Conservation (phyloP, 768 basidiomycete genomes). For the Suillus variegatus region DNA sequence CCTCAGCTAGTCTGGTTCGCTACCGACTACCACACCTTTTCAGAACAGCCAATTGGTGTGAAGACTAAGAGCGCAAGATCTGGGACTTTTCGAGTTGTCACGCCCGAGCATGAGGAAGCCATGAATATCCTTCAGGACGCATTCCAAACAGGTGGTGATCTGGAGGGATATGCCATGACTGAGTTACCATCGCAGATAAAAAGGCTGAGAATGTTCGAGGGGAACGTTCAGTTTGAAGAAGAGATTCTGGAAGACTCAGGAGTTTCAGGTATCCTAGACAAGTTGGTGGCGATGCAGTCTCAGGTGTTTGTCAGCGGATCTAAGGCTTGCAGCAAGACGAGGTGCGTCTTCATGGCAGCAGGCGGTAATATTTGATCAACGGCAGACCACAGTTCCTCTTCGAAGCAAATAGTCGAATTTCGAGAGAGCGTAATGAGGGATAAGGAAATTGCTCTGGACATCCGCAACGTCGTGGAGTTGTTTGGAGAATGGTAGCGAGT, state of each 20-base stretch:
- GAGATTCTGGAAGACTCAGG: conserved; percentile 49
- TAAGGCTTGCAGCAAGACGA: conserved; percentile 45
- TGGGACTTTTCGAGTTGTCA: conserved; percentile 48
- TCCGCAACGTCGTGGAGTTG: conserved; percentile 45
- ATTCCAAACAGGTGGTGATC: conserved; percentile 43
- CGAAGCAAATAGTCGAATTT: conserved; percentile 50
- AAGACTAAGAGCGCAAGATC: conserved; percentile 32
- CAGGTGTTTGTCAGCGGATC: conserved; percentile 52
- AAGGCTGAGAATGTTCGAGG: conserved; percentile 28
- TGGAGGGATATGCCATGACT: conserved; percentile 43
- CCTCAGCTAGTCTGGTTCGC: conserved; percentile 52
- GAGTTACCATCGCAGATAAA: conserved; percentile 36
- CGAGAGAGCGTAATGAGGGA: conserved; percentile 32
- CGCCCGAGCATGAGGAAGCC: conserved; percentile 45
- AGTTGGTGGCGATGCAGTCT: conserved; percentile 51
- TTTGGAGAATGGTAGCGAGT: conserved; percentile 36
- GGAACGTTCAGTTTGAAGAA: conserved; percentile 22
- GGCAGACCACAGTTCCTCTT: conserved; percentile 45
- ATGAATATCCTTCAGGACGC: conserved; percentile 43
- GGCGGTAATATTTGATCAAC: background rate
- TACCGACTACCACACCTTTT: conserved; percentile 50
- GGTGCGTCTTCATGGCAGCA: conserved; percentile 30
- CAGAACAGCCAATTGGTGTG: conserved; percentile 10
- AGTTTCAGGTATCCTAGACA: conserved; percentile 56
- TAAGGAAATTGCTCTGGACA: conserved; percentile 10